These are phyloP conservation scores for Pseudopyricularia javanii DNA, from an alignment of 2,329 filamentous ascomycete genomes.

Conservation along the genomic window DNA sequence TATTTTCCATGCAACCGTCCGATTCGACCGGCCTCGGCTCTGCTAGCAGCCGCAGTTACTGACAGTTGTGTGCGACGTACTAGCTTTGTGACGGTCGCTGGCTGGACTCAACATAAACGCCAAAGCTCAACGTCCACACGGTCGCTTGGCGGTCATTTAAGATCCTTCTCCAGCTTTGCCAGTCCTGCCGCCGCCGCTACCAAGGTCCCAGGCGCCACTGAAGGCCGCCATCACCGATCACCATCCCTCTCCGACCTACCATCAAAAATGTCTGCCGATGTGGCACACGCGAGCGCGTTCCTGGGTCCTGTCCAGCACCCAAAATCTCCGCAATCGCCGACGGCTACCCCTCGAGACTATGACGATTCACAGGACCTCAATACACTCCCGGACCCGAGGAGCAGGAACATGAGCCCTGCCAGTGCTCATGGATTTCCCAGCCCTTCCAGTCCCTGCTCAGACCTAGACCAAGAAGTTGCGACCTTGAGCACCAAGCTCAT, in stretches of 20 bases:
- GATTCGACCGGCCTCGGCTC: not conserved
- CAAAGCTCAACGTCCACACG: slow-evolving; percentile 17
- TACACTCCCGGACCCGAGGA: slow-evolving; percentile 55
- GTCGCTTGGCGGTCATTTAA: slow-evolving; percentile 34
- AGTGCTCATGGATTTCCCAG: slow-evolving; percentile 19
- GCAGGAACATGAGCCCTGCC: slow-evolving; percentile 34
- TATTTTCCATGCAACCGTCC: not conserved
- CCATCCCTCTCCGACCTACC: slow-evolving; percentile 23
- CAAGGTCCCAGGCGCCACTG: slow-evolving; percentile 21
- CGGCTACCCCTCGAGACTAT: slow-evolving; percentile 19
- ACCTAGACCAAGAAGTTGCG: slow-evolving; percentile 64
- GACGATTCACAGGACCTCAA: slow-evolving; percentile 51
- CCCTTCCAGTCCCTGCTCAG: slow-evolving; percentile 32
- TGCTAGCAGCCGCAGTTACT: not conserved
- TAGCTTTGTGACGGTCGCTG: slow-evolving; percentile 41
- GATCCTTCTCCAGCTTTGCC: slow-evolving; percentile 38
- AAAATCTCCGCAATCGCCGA: not conserved
- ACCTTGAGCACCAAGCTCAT: slow-evolving; percentile 91
- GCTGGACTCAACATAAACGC: slow-evolving; percentile 34
- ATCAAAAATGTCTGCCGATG: slow-evolving; percentile 19
- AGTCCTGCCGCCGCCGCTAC: slow-evolving; percentile 20
- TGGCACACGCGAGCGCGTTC: slow-evolving; percentile 9
- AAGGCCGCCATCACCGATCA: slow-evolving; percentile 13
- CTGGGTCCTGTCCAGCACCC: not conserved
- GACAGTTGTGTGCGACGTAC: slow-evolving; percentile 5